phyloP scores from a whole-genome alignment of 1,284 basidiomycete genomes.

The Ustilago xerochloae region DNA sequence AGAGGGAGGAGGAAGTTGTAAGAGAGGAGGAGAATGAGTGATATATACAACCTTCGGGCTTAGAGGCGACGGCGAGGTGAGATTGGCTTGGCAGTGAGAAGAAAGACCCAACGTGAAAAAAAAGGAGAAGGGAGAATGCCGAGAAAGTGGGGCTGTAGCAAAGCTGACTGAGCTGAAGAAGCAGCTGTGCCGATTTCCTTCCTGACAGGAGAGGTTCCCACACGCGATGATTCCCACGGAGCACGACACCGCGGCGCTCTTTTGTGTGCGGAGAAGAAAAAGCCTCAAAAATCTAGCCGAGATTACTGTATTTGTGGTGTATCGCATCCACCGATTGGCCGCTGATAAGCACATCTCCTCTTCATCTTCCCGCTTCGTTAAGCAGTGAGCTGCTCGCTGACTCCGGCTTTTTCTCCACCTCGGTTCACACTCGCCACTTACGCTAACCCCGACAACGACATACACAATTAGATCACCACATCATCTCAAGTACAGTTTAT shows the following conservation, averaged over 20 bases:
- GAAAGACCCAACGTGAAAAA: not conserved
- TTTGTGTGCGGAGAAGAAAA: slow-evolving; percentile 9
- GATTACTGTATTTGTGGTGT: too few relatives aligned
- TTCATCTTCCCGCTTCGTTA: not conserved
- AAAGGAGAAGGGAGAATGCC: not conserved
- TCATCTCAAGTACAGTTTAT: too few relatives aligned
- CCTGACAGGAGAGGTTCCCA: not conserved
- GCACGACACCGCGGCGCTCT: not conserved
- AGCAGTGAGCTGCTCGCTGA: too few relatives aligned
- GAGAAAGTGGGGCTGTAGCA: not conserved
- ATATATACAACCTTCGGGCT: not conserved
- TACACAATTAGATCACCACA: too few relatives aligned
- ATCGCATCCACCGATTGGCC: slow-evolving; percentile 15
- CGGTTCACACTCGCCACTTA: not conserved
- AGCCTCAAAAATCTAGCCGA: slow-evolving; percentile 9
- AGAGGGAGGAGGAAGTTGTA: not conserved
- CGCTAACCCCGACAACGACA: too few relatives aligned
- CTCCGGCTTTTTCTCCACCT: slow-evolving; percentile 2
- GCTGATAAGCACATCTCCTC: slow-evolving; percentile 9
- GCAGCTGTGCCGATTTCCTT: too few relatives aligned
- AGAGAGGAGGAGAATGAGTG: not conserved
- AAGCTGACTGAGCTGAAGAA: slow-evolving; percentile 17
- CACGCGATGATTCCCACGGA: not conserved
- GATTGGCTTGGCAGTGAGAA: not conserved
- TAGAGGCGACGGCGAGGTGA: not conserved